Base-by-base conservation (phyloP, 495 filamentous ascomycete genomes). In the Parathielavia hyrcaniae region DNA sequence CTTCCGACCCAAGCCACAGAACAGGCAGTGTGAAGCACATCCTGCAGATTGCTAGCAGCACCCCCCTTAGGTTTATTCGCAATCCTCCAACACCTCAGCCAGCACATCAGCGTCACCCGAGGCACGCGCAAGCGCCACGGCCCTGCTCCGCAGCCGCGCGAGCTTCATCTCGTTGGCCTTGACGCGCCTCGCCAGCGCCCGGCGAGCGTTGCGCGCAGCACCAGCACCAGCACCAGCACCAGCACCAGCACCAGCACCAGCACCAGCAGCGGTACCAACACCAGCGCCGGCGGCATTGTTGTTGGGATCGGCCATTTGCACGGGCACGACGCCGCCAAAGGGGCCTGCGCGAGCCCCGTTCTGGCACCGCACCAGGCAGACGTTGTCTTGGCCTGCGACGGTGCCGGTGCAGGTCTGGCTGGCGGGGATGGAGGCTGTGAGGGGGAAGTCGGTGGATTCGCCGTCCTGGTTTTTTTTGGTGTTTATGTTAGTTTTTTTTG, bases 251-350 rank as follows among this genome's bases (percentile, higher is more conserved):
- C 14, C 49, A 0, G 23, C 50, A 19, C 12, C 23, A 17, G 3
- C 13, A 20, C 17, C 38, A 0, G 13, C 13, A 20, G 7, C 38
- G 0, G 13, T 22, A 7, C 16, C 50, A 9, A 6, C 50, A 12
- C 0, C n/a, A n/a, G n/a, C n/a, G n/a, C n/a, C n/a, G n/a, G n/a
- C n/a, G n/a, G n/a, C n/a, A n/a, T n/a, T n/a, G n/a, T n/a, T n/a
- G n/a, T n/a, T 22, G n/a, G 6, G 6, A 16, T 9, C 14, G 23
- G 61, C 71, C 72, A 77, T 73, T 66, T 82, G 79, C 26, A 82
- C 75, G 4, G 79, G 77, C 14, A 81, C 71, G 39, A 78, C 77
- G 22, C 79, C 79, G 13, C 79, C 79, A 50, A 82, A 82, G 5
- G 76, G 78, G 0, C 78, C 78, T 20, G 77, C 75, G n/a, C 71